A percentile compares a stretch with the other conserved stretches of the same genome.
Conservation (phyloP, 306 rosid species). For the Glycine soja region DNA sequence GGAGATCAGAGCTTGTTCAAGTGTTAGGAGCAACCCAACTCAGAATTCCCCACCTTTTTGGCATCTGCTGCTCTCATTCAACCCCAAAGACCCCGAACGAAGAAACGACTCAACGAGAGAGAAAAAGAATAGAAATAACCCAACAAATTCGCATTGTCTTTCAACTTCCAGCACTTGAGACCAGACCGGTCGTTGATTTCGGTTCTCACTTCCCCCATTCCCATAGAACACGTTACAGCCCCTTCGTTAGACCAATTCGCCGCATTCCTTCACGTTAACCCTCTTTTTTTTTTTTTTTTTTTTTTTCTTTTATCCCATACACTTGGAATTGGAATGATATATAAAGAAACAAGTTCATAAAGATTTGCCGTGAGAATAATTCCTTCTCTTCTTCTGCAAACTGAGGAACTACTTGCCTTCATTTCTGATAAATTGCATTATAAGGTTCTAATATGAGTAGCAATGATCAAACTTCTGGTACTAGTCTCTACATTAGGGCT, state of each 20-base stretch:
- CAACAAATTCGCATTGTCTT: slow-evolving; percentile 42
- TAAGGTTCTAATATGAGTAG: slow-evolving; percentile 61
- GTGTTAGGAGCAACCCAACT: too few species aligned
- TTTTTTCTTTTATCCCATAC: too few species aligned
- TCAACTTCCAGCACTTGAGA: slow-evolving; percentile 34
- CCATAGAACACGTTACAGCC: slow-evolving; percentile 11
- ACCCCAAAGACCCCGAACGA: slow-evolving; percentile 9
- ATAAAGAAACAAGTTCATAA: slow-evolving; percentile 28
- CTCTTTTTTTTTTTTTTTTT: neutral
- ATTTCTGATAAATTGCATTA: slow-evolving; percentile 27
- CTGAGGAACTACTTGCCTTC: slow-evolving; percentile 19
- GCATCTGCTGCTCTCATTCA: slow-evolving; percentile 33
- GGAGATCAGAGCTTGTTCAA: too few species aligned
- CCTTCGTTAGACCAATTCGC: slow-evolving; percentile 40
- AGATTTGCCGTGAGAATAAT: slow-evolving; percentile 44
- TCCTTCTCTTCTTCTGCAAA: slow-evolving; percentile 26
- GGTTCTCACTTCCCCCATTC: slow-evolving; percentile 19
- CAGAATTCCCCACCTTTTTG: slow-evolving; percentile 27
- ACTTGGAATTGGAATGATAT: slow-evolving; percentile 25
- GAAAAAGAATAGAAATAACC: slow-evolving; percentile 7
- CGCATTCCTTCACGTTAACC: slow-evolving; percentile 36
- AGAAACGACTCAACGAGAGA: slow-evolving; percentile 18
- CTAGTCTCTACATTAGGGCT: slow-evolving; percentile 52
- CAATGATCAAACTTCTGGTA: slow-evolving; percentile 54
- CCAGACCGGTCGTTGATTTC: neutral